phyloP scores from a whole-genome alignment of 1,139 yeast species.

The Zygoascus hellenicus region DNA sequence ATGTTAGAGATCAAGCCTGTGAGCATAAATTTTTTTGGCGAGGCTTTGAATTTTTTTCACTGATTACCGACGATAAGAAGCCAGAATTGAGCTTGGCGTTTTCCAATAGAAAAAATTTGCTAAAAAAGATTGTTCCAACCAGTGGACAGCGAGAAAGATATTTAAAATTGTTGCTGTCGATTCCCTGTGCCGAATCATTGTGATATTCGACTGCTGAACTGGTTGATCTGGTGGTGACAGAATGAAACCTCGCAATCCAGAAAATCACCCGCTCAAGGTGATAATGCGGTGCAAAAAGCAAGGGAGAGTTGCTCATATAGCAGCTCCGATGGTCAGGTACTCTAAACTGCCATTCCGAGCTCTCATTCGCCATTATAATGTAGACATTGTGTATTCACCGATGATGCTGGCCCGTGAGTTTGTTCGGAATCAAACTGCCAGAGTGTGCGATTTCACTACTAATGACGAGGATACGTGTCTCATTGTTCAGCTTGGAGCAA shows the following conservation, averaged over 20 bases:
- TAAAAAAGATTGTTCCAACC: too few species aligned
- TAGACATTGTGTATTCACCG: constrained; percentile 88
- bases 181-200: too few species aligned
- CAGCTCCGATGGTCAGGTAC: constrained; percentile 97
- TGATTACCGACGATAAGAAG: too few species aligned
- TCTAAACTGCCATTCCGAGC: constrained; percentile 90
- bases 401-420: constrained; percentile 95
- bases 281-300: constrained; percentile 41
- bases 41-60: constrained; percentile 3
- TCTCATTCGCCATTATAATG: constrained; percentile 62
- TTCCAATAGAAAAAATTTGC: too few species aligned
- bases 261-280: constrained; percentile 52
- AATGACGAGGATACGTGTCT: constrained; percentile 62
- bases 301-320: constrained; percentile 63
- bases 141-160: too few species aligned
- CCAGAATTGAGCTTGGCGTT: too few species aligned
- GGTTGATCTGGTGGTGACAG: too few species aligned
- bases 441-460: constrained; percentile 80
- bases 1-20: neutral
- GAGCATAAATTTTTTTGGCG: constrained; percentile 4
- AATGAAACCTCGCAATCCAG: constrained; percentile 14
- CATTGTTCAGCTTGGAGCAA: constrained; percentile 88
- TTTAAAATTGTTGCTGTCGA: too few species aligned
- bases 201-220: too few species aligned
- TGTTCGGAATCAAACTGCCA: constrained; percentile 76